Evolutionary conservation across 208 protist species (phyloP), one percentile per base, ranked within the genome.

Genomic region (Acanthamoeba lenticulata): DNA sequence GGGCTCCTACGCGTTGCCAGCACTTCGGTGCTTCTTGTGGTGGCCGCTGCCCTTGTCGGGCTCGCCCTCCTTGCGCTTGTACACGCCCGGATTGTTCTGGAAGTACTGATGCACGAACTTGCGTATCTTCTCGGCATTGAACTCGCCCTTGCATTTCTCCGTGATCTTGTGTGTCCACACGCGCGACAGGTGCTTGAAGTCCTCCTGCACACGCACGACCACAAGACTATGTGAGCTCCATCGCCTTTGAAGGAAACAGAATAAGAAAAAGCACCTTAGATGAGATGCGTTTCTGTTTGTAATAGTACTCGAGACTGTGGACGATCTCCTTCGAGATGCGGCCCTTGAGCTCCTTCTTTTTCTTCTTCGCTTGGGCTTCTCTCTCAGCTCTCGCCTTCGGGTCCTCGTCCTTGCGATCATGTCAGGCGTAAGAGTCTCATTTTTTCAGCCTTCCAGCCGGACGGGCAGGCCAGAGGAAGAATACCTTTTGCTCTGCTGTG

Each of bases 281-380:
- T n/a, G 49, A 19, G 55, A 90, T 90, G 15, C 83, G 83, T 36
- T 90, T 90, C 36, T 90, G 52, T 36, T 90, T 90, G 52, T 90
- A 90, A 32, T 90, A 69, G 32, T 90, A 72, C 24, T 62, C 57
- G 52, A 90, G 55, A 29, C 52, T 47, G 17, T 69, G 52, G 32
- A 90, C 29, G 38, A 90, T 47, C 7, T 62, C 49, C 57, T 90
- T 90, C 52, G 52, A 62, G 34, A 69, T 69, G 34, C 32, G 24
- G 3, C 29, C 57, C 83, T 90, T 90, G 49, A 90, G 57, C 52
- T 72, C 52, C 83, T 90, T 90, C 11, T 52, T 45, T 32, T 69
- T 38, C 57, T 90, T 85, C n/a, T 85, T 85, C 21, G 49, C 74
- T 29, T 29, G 38, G 21, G 67, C 67, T 45, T 79, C 67, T 29